Evolutionary conservation across 2,329 filamentous ascomycete species (phyloP).

Genomic region (Claviceps maximensis): DNA sequence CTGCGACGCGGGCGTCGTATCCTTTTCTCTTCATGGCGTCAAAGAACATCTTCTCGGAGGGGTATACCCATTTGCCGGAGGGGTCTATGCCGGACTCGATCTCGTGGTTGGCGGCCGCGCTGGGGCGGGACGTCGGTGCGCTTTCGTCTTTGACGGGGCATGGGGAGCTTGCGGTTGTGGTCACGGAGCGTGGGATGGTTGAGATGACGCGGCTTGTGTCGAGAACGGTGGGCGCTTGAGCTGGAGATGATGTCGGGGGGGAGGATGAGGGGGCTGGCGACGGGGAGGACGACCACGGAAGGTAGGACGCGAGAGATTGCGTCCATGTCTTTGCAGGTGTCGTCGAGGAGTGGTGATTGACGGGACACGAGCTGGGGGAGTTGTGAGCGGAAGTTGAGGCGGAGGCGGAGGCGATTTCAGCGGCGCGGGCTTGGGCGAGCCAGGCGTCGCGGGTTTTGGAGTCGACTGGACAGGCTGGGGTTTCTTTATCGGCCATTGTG

Average conservation of each 20-base stretch:
- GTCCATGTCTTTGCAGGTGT: slow-evolving; percentile 27
- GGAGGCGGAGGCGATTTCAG: slow-evolving; percentile 24
- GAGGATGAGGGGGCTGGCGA: slow-evolving; percentile 15
- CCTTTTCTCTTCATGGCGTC: slow-evolving; percentile 90
- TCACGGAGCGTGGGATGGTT: slow-evolving; percentile 56
- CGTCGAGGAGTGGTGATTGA: slow-evolving; percentile 17
- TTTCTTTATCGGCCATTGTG: slow-evolving; percentile 8
- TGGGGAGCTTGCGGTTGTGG: slow-evolving; percentile 11
- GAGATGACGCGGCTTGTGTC: slow-evolving; percentile 61
- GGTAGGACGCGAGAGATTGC: slow-evolving; percentile 26
- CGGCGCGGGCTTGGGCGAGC: slow-evolving; percentile 55
- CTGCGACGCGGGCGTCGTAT: slow-evolving; percentile 53
- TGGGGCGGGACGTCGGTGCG: slow-evolving; percentile 29
- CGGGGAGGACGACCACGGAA: slow-evolving; percentile 26
- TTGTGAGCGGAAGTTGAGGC: no score
- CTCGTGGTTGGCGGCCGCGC: slow-evolving; percentile 60
- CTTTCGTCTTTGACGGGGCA: slow-evolving; percentile 27
- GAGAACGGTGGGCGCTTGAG: slow-evolving; percentile 25
- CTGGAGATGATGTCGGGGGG: slow-evolving; percentile 10
- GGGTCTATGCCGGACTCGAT: slow-evolving; percentile 59
- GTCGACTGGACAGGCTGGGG: slow-evolving; percentile 67
- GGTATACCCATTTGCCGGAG: slow-evolving; percentile 92
- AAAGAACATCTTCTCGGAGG: slow-evolving; percentile 95
- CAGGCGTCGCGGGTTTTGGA: slow-evolving; percentile 79
- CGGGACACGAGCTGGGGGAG: slow-evolving; percentile 18